A percentile compares a stretch with the other conserved stretches of the same genome.
Conservation (phyloP, 768 basidiomycete species). For the Scleroderma bovista region DNA sequence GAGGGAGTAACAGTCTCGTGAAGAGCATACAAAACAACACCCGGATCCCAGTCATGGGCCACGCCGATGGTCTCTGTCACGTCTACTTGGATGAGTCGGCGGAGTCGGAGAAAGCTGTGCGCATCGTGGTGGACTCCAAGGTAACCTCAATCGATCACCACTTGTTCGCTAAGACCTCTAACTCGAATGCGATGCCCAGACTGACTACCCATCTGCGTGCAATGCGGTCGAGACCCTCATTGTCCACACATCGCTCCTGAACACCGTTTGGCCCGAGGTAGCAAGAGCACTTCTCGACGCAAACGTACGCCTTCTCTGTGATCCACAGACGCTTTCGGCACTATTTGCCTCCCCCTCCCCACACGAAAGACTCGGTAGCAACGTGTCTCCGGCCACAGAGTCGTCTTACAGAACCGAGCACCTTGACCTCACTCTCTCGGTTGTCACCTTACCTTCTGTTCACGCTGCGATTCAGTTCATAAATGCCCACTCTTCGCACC, state of each 20-base stretch:
- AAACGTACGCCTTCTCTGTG: conserved; percentile 77
- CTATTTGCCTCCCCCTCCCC: conserved; percentile 37
- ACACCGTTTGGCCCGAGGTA: conserved; percentile 76
- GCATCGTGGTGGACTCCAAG: conserved; percentile 88
- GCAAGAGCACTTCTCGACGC: conserved; percentile 64
- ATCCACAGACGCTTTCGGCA: conserved; percentile 54
- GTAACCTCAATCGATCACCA: conserved; percentile 35
- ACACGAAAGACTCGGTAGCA: conserved; percentile 34
- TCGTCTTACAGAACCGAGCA: conserved; percentile 83
- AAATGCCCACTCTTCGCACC: conserved; percentile 90
- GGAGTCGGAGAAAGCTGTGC: conserved; percentile 68
- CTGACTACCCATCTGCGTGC: conserved; percentile 93
- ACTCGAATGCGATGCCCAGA: conserved; percentile 39
- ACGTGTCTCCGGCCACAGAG: conserved; percentile 49
- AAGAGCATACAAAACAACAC: conserved; percentile 84
- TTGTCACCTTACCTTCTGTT: conserved; percentile 69
- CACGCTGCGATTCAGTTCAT: conserved; percentile 78
- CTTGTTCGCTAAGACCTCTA: background rate
- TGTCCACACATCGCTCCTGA: conserved; percentile 67
- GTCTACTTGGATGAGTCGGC: conserved; percentile 87
- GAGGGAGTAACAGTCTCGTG: conserved; percentile 91
- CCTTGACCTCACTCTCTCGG: conserved; percentile 78
- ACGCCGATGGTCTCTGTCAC: conserved; percentile 92
- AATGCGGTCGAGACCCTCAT: conserved; percentile 90
- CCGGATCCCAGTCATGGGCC: conserved; percentile 96